A percentile compares a stretch with the other conserved stretches of the same genome.
Evolutionary conservation across 768 basidiomycete species (phyloP).

Genomic region (Psilocybe cubensis): DNA sequence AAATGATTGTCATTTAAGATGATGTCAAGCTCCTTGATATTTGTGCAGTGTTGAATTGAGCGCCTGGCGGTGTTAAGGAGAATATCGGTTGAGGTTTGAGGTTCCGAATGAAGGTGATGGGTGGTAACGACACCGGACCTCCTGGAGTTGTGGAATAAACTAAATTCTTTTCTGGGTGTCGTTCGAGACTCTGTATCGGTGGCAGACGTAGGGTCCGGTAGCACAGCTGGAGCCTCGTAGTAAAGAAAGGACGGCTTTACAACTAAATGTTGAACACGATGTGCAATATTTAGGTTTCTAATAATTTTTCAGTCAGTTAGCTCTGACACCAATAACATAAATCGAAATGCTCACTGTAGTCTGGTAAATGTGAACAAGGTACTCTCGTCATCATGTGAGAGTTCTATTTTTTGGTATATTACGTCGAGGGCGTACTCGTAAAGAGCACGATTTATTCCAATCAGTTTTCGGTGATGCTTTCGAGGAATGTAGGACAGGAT

Average conservation of each 20-base stretch:
- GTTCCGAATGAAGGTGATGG: neutral
- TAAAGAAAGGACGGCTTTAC: conserved; percentile 27
- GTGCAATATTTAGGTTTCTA: conserved; percentile 18
- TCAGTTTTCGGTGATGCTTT: conserved; percentile 17
- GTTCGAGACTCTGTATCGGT: too few species aligned
- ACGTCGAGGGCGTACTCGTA: conserved; percentile 31
- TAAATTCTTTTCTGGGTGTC: neutral
- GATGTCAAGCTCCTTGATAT: conserved; percentile 25
- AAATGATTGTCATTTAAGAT: conserved; percentile 25
- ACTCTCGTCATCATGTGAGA: conserved; percentile 20
- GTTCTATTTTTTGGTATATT: conserved; percentile 28
- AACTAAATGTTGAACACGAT: conserved; percentile 24
- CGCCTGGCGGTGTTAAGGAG: conserved; percentile 7
- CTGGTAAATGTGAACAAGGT: conserved; percentile 21
- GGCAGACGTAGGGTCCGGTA: too few species aligned
- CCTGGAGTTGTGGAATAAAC: neutral
- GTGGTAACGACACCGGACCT: neutral
- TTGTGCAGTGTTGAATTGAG: conserved; percentile 11
- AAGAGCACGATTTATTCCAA: conserved; percentile 27
- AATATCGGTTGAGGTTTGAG: neutral
- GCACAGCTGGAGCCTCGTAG: too few species aligned
- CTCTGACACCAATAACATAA: neutral
- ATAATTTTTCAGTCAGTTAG: neutral
- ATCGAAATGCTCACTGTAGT: conserved; percentile 16
- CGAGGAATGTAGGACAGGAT: conserved; percentile 25